Evolutionary conservation across 495 filamentous ascomycete genomes (phyloP), one percentile per base, ranked within the genome.

Genomic region (Tuber microsphaerosporum): DNA sequence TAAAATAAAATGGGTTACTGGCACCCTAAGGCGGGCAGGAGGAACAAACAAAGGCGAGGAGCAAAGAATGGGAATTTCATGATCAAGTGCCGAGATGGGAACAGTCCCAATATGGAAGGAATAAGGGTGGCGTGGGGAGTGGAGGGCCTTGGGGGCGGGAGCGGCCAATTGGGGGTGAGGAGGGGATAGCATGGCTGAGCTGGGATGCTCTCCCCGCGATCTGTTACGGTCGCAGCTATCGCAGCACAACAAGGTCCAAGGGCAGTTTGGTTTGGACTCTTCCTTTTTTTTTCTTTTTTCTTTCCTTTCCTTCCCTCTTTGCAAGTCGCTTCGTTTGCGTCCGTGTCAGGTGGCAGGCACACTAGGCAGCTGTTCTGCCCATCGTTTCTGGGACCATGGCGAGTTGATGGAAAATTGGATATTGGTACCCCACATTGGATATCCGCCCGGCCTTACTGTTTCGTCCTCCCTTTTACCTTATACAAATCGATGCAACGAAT

Each of bases 331-430:
- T 79, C 76, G 77, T 79, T 79, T 79, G 76, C 73, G 70, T 79
- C 77, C 73, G 77, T 79, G 77, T 79, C 77, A 79, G 77, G 77
- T 79, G 77, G 75, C 77, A 31, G 77, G 77, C 73, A 79, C 71
- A 73, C 56, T n/a, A 31, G 56, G n/a, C 26, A 31, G 48, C 22
- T n/a, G 56, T 34, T 34, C 14, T 65, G 26, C 14, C 26, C 26
- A 65, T 34, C 56, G 14, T 65, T 65, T 65, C 56, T 65, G 56
- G 26, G 26, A 65, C 31, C 26, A 7, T 65, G 56, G 56, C 34
- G 56, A 65, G 26, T 65, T 65, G 26, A 65, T 65, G 56, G 56
- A 17, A 34, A 6, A 61, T 65, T 65, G 31, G 56, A 17, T 65
- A 65, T 65, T 71, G 70, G 73, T 79, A 79, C 77, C 77, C 77